Evolutionary conservation across 2,329 filamentous ascomycete species (phyloP), one percentile per base, ranked within the genome.

Genomic region (Xenoacremonium recifei): DNA sequence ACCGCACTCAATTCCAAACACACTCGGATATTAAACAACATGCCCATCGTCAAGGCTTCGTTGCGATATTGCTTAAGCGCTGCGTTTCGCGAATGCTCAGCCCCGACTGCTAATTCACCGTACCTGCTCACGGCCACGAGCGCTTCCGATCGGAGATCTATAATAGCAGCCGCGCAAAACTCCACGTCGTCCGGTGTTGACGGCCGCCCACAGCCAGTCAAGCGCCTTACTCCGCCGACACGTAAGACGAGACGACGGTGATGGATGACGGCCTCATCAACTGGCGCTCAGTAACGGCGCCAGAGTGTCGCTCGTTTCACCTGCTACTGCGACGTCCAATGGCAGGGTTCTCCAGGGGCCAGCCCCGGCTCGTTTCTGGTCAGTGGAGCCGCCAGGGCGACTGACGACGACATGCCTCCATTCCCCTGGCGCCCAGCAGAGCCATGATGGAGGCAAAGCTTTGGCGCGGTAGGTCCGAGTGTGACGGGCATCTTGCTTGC

Each of bases 241-340:
- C 34, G 38, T 41, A 35, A 54, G 48, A 53, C 50, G 40, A 10
- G 29, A 32, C 32, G 32, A 34, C 15, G 23, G 13, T 27, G 23
- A 20, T 19, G 15, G 16, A 34, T 15, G 32, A 20, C 15, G 32
- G n/a, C 9, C 32, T 7, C 15, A 19, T 34, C 32, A 18, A 34
- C 29, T 31, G 29, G 29, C 29, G 29, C 17, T 15, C 12, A 31
- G 29, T 20, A 18, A 34, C 43, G 52, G 36, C 39, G 31, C 32
- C 42, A 45, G 32, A 52, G 51, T 25, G 40, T 39, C 37, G 35
- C 37, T 42, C 42, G 51, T 54, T 54, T 54, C 51, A 54, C 33
- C 45, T 41, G 16, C 32, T 34, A 38, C 35, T 39, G 39, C 39
- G 45, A 47, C 43, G 44, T 45, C 40, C 41, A 37, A 29, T 35